These are phyloP conservation scores for Chaetomium globosum DNA, from an alignment of 2,329 filamentous ascomycete species.

Conservation along the genomic window DNA sequence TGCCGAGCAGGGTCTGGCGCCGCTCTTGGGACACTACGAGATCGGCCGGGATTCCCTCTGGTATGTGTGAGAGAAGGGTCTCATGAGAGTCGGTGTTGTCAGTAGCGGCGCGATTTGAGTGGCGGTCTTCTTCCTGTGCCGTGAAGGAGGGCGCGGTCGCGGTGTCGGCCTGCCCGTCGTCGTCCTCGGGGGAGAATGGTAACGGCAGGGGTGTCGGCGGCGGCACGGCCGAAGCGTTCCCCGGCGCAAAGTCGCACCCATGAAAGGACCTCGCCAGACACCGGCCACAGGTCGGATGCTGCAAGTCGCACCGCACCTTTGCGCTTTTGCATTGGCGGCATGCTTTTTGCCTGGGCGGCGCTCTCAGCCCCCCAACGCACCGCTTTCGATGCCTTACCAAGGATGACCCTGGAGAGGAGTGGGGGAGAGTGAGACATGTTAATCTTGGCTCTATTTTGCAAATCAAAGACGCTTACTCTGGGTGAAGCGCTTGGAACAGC, in stretches of 20 bases:
- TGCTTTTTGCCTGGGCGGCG: background rate
- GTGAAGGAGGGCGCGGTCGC: background rate
- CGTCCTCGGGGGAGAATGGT: background rate
- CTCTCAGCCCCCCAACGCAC: background rate
- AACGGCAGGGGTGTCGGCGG: background rate
- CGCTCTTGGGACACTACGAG: background rate
- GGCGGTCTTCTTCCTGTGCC: background rate
- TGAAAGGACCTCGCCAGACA: background rate
- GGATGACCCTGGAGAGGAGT: background rate
- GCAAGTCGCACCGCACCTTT: background rate
- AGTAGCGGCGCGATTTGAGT: background rate
- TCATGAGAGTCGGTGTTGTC: background rate
- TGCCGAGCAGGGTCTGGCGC: background rate
- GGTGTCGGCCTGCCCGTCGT: background rate
- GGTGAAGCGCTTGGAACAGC: background rate
- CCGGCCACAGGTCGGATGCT: background rate
- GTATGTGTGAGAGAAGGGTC: background rate
- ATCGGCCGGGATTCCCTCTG: background rate
- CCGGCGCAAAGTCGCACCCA: background rate
- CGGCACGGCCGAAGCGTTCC: background rate
- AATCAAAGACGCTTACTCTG: background rate
- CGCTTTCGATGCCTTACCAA: background rate
- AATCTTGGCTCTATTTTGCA: background rate
- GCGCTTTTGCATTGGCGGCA: background rate
- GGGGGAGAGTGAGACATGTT: background rate